These are phyloP conservation scores for Populus euphratica DNA, from an alignment of 345 rosid genomes.

Conservation along the genomic window DNA sequence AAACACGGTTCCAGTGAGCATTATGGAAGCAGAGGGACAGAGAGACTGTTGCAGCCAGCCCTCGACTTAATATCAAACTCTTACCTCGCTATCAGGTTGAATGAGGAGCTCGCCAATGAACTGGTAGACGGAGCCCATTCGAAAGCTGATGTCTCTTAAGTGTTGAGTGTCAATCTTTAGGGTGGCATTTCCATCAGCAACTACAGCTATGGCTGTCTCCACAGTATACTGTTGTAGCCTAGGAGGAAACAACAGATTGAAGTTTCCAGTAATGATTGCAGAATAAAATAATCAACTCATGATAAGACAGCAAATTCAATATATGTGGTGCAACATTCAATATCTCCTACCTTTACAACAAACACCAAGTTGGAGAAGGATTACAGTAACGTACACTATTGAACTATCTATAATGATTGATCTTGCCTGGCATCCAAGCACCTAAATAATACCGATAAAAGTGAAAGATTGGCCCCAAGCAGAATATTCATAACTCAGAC, in stretches of 20 bases:
- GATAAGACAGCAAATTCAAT: neutral
- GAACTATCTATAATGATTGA: neutral
- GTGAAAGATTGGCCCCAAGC: neutral
- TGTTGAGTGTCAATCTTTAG: constrained; percentile 62
- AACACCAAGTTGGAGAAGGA: neutral
- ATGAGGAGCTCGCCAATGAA: constrained; percentile 79
- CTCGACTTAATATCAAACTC: neutral
- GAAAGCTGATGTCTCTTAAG: constrained; percentile 65
- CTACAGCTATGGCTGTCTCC: constrained; percentile 50
- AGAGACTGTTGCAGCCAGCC: neutral
- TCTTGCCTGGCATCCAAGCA: neutral
- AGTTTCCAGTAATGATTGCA: neutral
- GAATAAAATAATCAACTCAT: neutral
- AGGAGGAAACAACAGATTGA: constrained; percentile 9
- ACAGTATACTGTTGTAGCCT: constrained; percentile 58
- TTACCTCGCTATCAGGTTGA: constrained; percentile 53
- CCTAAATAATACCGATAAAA: neutral
- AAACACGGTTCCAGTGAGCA: neutral
- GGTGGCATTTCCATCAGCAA: constrained; percentile 49
- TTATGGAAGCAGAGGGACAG: neutral
- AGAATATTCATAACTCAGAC: neutral
- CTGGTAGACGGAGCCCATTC: constrained; percentile 61
- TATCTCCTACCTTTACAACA: neutral
- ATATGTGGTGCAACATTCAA: neutral
- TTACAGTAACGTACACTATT: neutral